Evolutionary conservation across 2,329 filamentous ascomycete genomes (phyloP), one percentile per base, ranked within the genome.

Genomic region (Pleurostoma richardsiae): DNA sequence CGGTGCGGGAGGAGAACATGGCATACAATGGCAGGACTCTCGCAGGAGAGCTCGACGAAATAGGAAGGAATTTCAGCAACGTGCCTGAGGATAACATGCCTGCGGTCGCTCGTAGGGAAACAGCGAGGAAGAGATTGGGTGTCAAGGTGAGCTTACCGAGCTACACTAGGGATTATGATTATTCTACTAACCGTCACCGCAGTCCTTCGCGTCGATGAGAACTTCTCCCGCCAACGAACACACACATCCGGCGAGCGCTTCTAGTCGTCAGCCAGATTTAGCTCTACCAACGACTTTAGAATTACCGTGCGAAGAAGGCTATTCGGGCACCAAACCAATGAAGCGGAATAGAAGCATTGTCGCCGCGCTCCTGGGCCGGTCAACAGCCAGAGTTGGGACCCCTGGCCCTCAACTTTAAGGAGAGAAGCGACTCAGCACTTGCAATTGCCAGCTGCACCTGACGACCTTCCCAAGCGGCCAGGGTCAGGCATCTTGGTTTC

Each of bases 1-100:
- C 85, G 1, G 78, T 89, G 4, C 63, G 77, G 0, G 88, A 92
- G 56, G 85, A 89, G 47, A 85, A 86, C 52, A 67, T 88, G 11
- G 89, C 86, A 0, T 83, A 76, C 44, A 83, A 84, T 45, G 85
- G 88, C 8, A 82, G 73, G 53, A 95, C 88, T 0, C 70, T 88
- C 11, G 72, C 80, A 19, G 80, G 82, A 10, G 82, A 88, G 56
- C 80, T 89, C 41, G 80, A 86, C 45, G 77, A 81, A 30, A 56
- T 78, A 50, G 73, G 59, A 36, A 54, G 48, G 52, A 58, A 36
- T 54, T 56, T 47, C 48, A 56, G 54, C 42, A n/a, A 19, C 19
- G 19, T 19, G 19, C 19, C 19, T 19, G 19, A 19, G 19, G 19
- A 19, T 19, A 19, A 19, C 19, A 19, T 19, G 19, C 19, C 19